phyloP scores from a whole-genome alignment of 257 asterid species.

The Ilex aquifolium region DNA sequence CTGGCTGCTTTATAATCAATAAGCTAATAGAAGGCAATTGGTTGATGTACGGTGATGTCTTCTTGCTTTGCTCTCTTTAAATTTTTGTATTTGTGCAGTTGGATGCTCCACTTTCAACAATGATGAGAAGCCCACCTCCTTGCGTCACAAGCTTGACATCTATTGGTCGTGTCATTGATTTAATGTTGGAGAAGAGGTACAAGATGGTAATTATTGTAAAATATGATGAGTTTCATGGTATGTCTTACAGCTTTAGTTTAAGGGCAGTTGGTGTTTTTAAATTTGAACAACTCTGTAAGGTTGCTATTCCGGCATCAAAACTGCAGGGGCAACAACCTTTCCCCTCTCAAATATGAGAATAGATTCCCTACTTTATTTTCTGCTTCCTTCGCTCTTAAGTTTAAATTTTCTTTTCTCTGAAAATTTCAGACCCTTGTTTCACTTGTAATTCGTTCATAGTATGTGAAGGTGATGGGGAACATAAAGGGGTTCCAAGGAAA shows the following conservation, averaged over 20 bases:
- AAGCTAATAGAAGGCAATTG: no score
- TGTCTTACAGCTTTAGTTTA: slow-evolving; percentile 36
- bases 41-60: not conserved
- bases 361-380: no score
- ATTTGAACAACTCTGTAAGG: slow-evolving; percentile 36
- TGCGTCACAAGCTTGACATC: slow-evolving; percentile 49
- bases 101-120: slow-evolving; percentile 46
- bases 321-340: slow-evolving; percentile 22
- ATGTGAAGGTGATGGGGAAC: no score
- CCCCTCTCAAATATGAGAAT: not conserved
- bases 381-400: no score
- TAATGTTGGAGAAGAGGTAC: slow-evolving; percentile 52
- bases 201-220: slow-evolving; percentile 46
- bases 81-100: slow-evolving; percentile 32
- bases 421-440: no score
- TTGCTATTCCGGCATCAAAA: slow-evolving; percentile 25
- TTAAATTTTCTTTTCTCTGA: no score
- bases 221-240: slow-evolving; percentile 32
- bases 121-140: slow-evolving; percentile 64
- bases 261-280: slow-evolving; percentile 58
- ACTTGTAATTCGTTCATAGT: no score
- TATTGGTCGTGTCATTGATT: slow-evolving; percentile 42
- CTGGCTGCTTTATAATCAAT: no score
- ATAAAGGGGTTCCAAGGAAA: no score
- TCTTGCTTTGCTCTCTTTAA: not conserved